phyloP scores from a whole-genome alignment of 208 protist genomes.

The Acanthamoeba sp. region DNA sequence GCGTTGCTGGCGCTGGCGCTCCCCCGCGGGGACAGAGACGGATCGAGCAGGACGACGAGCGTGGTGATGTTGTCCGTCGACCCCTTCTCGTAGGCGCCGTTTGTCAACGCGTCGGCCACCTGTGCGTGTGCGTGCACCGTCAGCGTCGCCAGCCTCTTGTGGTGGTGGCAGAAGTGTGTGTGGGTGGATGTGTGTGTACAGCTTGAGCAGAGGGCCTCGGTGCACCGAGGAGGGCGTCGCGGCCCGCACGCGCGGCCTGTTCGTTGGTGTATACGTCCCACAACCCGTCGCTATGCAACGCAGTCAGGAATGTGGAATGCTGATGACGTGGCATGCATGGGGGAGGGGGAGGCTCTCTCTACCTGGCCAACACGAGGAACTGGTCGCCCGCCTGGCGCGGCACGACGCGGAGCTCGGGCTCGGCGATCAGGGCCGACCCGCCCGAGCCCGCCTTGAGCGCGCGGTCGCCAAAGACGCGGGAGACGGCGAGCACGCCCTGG shows the following conservation, averaged over 20 bases:
- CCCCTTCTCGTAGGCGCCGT: background rate
- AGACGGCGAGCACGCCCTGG: constrained; percentile 53
- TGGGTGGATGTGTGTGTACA: background rate
- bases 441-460: background rate
- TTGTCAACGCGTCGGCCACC: constrained; percentile 30
- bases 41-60: constrained; percentile 23
- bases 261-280: constrained; percentile 73
- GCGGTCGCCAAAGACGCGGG: constrained; percentile 48
- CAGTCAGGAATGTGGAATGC: no score
- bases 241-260: constrained; percentile 8
- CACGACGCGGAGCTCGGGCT: background rate
- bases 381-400: background rate
- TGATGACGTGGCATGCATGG: background rate
- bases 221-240: background rate
- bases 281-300: constrained; percentile 72
- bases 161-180: background rate
- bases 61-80: constrained; percentile 68
- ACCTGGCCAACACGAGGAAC: constrained; percentile 70
- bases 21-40: no score
- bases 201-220: background rate
- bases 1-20: background rate
- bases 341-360: background rate
- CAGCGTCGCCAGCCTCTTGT: no score
- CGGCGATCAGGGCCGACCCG: background rate
- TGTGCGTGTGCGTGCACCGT: no score